Evolutionary conservation across 768 basidiomycete genomes (phyloP).

Genomic region (Lactarius trivialis): DNA sequence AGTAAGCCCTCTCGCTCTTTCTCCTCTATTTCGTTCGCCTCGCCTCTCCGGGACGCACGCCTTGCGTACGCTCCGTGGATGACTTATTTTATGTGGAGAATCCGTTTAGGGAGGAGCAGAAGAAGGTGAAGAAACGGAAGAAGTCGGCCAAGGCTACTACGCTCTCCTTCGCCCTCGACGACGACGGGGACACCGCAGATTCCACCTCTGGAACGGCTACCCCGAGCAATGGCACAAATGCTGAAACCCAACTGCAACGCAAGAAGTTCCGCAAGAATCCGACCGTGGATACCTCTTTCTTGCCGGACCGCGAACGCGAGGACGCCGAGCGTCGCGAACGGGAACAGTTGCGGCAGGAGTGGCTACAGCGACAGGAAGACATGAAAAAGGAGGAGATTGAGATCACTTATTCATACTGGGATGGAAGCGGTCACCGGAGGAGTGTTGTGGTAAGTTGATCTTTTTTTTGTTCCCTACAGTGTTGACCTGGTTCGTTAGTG

Average conservation of each 20-base stretch:
- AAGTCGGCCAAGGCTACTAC: conserved; percentile 84
- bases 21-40: conserved; percentile 28
- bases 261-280: conserved; percentile 91
- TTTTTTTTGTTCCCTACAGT: background rate
- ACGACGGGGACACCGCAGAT: conserved; percentile 53
- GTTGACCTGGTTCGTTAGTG: conserved; percentile 51
- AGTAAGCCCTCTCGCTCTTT: conserved; percentile 51
- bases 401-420: conserved; percentile 96
- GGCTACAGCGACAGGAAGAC: conserved; percentile 67
- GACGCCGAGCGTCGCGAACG: conserved; percentile 84
- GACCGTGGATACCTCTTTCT: conserved; percentile 93
- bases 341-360: conserved; percentile 84
- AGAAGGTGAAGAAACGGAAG: conserved; percentile 87
- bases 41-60: conserved; percentile 12
- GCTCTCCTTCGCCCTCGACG: conserved; percentile 87
- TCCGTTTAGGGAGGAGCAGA: conserved; percentile 81
- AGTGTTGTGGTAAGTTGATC: conserved; percentile 64
- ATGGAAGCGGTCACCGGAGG: conserved; percentile 95
- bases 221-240: conserved; percentile 31
- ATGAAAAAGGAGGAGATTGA: conserved; percentile 75
- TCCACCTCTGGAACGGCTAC: conserved; percentile 32
- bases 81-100: conserved; percentile 76
- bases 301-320: conserved; percentile 96
- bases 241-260: conserved; percentile 53
- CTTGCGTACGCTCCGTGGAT: conserved; percentile 32